Evolutionary conservation across 768 basidiomycete species (phyloP).

Genomic region (Boletus rubescentipes): DNA sequence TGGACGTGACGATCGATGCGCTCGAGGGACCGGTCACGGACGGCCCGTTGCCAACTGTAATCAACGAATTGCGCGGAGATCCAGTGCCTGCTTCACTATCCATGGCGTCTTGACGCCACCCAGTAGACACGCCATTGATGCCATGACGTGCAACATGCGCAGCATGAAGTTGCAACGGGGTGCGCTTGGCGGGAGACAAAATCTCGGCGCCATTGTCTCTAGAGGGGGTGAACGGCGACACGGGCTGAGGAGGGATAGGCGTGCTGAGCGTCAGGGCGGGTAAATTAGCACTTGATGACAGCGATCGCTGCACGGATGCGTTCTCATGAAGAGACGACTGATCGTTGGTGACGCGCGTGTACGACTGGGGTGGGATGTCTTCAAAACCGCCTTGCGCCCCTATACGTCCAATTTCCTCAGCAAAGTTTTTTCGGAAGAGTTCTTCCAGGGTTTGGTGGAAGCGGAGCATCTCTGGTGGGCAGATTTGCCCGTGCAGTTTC

Average conservation of each 20-base stretch:
- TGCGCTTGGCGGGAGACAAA: slow-evolving; percentile 48
- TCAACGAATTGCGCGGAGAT: slow-evolving; percentile 73
- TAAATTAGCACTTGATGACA: slow-evolving; percentile 41
- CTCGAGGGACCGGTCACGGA: slow-evolving; percentile 40
- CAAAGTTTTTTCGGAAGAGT: slow-evolving; percentile 83
- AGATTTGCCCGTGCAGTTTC: slow-evolving; percentile 77
- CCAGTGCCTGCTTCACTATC: slow-evolving; percentile 42
- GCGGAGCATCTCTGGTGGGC: slow-evolving; percentile 83
- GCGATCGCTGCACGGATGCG: slow-evolving; percentile 45
- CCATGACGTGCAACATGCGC: slow-evolving; percentile 83
- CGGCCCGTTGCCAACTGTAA: slow-evolving; percentile 61
- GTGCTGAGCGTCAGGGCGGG: slow-evolving; percentile 55
- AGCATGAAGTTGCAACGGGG: slow-evolving; percentile 76
- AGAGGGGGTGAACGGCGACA: slow-evolving; percentile 37
- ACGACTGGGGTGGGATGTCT: slow-evolving; percentile 40
- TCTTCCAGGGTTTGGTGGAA: slow-evolving; percentile 90
- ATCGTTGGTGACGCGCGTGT: slow-evolving; percentile 43
- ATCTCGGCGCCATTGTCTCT: slow-evolving; percentile 10
- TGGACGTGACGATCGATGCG: slow-evolving; percentile 61
- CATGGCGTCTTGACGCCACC: slow-evolving; percentile 56
- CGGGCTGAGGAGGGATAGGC: slow-evolving; percentile 44
- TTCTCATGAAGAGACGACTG: slow-evolving; percentile 48
- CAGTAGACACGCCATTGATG: slow-evolving; percentile 77
- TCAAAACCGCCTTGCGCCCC: slow-evolving; percentile 58
- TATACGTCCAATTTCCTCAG: slow-evolving; percentile 76